Percentiles rank a stretch among this genome's conserved stretches.
These are phyloP conservation scores for Paraurostyla sp. DNA, from an alignment of 73 alveolate species.

Conservation along the genomic window DNA sequence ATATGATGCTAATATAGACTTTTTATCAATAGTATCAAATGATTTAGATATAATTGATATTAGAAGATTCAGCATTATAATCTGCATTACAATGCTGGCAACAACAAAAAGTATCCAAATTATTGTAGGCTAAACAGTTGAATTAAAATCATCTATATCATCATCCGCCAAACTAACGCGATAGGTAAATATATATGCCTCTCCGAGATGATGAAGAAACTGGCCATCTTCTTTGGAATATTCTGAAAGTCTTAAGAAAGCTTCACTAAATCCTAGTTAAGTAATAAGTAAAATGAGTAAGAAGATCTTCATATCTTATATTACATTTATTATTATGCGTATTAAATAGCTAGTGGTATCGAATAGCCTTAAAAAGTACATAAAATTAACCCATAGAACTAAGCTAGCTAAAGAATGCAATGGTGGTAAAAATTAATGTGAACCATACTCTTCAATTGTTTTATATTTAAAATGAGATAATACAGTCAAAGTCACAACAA, in stretches of 20 bases:
- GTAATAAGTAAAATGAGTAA: background rate
- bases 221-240: background rate
- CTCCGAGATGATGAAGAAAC: background rate
- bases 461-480: background rate
- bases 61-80: slow-evolving; percentile 23
- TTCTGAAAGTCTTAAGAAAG: slow-evolving; percentile 46
- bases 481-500: background rate
- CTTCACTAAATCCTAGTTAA: slow-evolving; percentile 53
- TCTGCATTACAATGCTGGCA: background rate
- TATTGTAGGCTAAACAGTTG: background rate
- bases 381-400: slow-evolving; percentile 46
- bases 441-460: background rate
- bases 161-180: slow-evolving; percentile 50
- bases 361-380: slow-evolving; percentile 40
- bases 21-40: background rate
- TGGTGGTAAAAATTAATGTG: background rate
- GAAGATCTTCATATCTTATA: slow-evolving; percentile 54
- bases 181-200: slow-evolving; percentile 32
- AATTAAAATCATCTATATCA: background rate
- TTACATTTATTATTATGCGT: slow-evolving; percentile 29
- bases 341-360: slow-evolving; percentile 38
- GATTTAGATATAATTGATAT: slow-evolving; percentile 33
- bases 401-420: slow-evolving; percentile 6
- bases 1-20: background rate
- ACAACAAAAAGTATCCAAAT: slow-evolving; percentile 41